phyloP scores from a whole-genome alignment of 2,329 filamentous ascomycete species.

The Herpotrichia juniperi region DNA sequence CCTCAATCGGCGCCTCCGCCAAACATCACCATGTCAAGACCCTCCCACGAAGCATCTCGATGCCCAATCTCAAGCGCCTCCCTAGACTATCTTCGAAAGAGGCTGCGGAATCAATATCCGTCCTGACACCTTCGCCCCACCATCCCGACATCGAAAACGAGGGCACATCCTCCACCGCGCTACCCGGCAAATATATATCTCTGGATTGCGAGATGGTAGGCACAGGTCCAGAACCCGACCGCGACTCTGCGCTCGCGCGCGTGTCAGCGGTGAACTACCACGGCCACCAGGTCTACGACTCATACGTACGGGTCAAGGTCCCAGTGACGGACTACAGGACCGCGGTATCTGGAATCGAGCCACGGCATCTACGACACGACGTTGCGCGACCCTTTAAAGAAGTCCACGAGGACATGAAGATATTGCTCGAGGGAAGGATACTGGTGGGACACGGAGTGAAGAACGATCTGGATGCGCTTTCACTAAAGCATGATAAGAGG shows the following conservation, averaged over 20 bases:
- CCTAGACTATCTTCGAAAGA: conserved; percentile 60
- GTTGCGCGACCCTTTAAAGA: conserved; percentile 66
- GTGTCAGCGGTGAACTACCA: conserved; percentile 94
- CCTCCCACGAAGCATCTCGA: conserved; percentile 40
- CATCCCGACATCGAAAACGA: conserved; percentile 51
- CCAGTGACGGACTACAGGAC: conserved; percentile 91
- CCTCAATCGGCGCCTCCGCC: conserved; percentile 37
- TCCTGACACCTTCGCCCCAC: conserved; percentile 51
- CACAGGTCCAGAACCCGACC: conserved; percentile 67
- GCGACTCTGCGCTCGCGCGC: conserved; percentile 79
- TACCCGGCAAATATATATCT: conserved; percentile 87
- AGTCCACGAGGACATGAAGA: conserved; percentile 75
- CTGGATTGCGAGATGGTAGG: conserved; percentile 99
- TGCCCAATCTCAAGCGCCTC: conserved; percentile 48
- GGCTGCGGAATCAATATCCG: conserved; percentile 59
- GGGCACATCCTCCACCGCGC: conserved; percentile 58
- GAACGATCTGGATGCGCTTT: conserved; percentile 76
- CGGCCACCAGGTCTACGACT: conserved; percentile 91
- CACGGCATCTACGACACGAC: conserved; percentile 69
- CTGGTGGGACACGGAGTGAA: conserved; percentile 84
- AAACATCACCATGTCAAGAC: conserved; percentile 52
- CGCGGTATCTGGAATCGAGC: conserved; percentile 78
- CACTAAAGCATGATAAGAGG: conserved; percentile 76
- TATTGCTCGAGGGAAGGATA: conserved; percentile 72
- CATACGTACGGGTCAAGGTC: conserved; percentile 80